A percentile compares a stretch with the other conserved stretches of the same genome.
These are phyloP conservation scores for Isabelozyma pseudorhagii DNA, from an alignment of 805 yeast genomes.

Conservation along the genomic window DNA sequence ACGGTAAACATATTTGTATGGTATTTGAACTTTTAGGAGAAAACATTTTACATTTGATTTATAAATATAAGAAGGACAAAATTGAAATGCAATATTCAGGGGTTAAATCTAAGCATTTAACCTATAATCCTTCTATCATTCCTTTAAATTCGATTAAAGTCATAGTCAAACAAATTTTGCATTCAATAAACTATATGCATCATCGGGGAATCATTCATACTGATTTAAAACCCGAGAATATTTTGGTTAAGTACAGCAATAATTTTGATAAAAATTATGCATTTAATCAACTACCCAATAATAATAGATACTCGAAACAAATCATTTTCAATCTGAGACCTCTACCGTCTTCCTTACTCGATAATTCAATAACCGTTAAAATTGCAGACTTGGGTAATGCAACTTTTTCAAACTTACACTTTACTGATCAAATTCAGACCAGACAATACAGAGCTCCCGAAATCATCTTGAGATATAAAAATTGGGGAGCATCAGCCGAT, in stretches of 20 bases:
- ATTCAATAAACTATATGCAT: slow-evolving; percentile 58
- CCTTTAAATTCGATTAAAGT: slow-evolving; percentile 54
- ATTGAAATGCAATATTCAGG: not conserved
- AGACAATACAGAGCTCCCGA: slow-evolving; percentile 94
- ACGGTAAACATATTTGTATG: slow-evolving; percentile 65
- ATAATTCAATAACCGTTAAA: slow-evolving; percentile 44
- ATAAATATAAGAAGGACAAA: slow-evolving; percentile 36
- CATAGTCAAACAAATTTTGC: slow-evolving; percentile 52
- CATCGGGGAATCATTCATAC: slow-evolving; percentile 39
- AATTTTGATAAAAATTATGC: slow-evolving; percentile 1
- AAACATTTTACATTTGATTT: slow-evolving; percentile 48
- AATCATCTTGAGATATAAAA: slow-evolving; percentile 32
- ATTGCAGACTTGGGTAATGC: slow-evolving; percentile 95
- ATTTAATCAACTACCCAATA: slow-evolving; percentile 10
- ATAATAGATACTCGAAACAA: not conserved
- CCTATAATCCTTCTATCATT: slow-evolving; percentile 13
- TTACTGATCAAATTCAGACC: slow-evolving; percentile 87
- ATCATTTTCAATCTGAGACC: not conserved
- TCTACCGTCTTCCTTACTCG: not conserved
- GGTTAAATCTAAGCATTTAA: not conserved
- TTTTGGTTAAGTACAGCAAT: slow-evolving; percentile 15
- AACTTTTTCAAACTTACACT: slow-evolving; percentile 76
- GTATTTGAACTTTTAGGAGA: slow-evolving; percentile 66
- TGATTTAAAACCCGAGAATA: slow-evolving; percentile 43
- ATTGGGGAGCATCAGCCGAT: slow-evolving; percentile 64